Conservation (phyloP, 257 asterid genomes). For the Lantana camara region DNA sequence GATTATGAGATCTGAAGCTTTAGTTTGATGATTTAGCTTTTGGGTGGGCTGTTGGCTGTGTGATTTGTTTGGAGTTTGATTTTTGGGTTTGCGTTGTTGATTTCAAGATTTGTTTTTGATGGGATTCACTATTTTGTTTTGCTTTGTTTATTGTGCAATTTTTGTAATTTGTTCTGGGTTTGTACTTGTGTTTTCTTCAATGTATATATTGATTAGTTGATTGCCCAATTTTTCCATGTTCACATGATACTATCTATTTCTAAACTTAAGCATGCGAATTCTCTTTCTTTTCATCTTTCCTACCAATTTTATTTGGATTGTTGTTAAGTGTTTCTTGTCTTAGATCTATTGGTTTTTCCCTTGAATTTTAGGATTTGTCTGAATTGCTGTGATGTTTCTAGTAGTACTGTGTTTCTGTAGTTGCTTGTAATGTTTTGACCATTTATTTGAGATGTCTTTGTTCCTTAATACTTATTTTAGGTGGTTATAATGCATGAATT, state of each 20-base stretch:
- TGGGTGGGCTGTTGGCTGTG: constrained; percentile 17
- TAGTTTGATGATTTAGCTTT: neutral
- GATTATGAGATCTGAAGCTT: constrained; percentile 36
- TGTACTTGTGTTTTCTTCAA: neutral
- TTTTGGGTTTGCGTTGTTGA: neutral
- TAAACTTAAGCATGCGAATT: neutral
- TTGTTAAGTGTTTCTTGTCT: neutral
- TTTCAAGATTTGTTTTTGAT: constrained; percentile 5
- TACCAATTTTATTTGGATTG: neutral
- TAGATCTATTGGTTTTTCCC: constrained; percentile 21
- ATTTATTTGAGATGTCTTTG: neutral
- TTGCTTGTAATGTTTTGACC: neutral
- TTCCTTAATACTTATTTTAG: constrained; percentile 3
- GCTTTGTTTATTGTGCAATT: neutral
- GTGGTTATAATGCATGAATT: neutral
- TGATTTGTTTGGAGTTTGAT: constrained; percentile 22
- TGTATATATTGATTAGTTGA: neutral
- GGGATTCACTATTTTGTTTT: neutral
- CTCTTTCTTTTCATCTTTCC: neutral
- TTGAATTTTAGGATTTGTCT: neutral
- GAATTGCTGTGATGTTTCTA: neutral
- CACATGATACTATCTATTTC: neutral
- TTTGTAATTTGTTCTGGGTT: constrained; percentile 39
- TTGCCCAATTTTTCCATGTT: neutral
- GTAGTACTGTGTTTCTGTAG: too few relatives aligned